Evolutionary conservation across 345 rosid species (phyloP).

Genomic region (Passiflora organensis): DNA sequence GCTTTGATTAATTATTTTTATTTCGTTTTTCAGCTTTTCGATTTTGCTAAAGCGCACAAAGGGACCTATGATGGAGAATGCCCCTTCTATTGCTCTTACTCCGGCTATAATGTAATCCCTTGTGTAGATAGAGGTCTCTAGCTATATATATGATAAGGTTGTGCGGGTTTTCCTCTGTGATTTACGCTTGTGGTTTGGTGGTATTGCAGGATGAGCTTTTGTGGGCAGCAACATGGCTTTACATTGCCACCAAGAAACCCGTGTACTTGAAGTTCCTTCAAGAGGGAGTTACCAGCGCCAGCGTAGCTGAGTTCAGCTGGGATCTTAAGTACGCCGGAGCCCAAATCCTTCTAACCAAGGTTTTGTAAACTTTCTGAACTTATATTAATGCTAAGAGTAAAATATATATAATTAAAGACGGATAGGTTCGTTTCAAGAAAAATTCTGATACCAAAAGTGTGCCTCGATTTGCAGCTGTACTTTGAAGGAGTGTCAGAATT

Average conservation of each 20-base stretch:
- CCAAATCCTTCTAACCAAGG: conserved; percentile 68
- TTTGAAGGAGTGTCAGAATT: conserved; percentile 43
- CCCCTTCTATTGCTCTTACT: conserved; percentile 90
- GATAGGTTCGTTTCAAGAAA: no score
- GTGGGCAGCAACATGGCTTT: conserved; percentile 94
- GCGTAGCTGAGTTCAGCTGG: conserved; percentile 87
- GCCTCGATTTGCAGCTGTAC: conserved; percentile 50
- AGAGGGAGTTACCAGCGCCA: conserved; percentile 52
- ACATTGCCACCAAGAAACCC: conserved; percentile 45
- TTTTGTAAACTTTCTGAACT: conserved; percentile 3
- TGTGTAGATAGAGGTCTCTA: no score
- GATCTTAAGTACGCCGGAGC: conserved; percentile 89
- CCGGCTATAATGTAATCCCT: conserved; percentile 83
- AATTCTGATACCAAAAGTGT: no score
- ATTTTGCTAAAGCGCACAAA: conserved; percentile 57
- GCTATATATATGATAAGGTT: no score
- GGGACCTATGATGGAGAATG: conserved; percentile 93
- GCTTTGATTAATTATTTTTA: background rate
- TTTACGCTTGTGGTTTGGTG: no score
- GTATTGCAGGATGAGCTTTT: conserved; percentile 87
- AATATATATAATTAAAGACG: no score
- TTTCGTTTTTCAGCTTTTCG: conserved; percentile 48
- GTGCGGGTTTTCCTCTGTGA: no score
- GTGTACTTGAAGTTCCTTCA: conserved; percentile 39
- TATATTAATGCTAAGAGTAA: no score